Percentiles rank a stretch among this genome's conserved stretches.
Conservation (phyloP, 2,329 filamentous ascomycete genomes). For the Ceratocystis diversiconidia region DNA sequence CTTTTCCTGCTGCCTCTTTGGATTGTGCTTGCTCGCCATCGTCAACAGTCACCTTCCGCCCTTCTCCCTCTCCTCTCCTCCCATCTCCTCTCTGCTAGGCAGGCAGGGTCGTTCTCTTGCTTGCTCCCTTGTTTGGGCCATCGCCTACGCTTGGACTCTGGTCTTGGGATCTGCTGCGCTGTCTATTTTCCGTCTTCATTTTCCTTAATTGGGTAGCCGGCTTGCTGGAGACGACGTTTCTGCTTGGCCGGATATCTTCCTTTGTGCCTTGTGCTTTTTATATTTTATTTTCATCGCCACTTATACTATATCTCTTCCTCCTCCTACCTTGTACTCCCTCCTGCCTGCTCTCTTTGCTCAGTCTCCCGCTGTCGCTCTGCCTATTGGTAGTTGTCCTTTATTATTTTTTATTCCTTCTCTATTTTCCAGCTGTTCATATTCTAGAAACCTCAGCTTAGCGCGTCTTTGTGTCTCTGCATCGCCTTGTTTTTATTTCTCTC, state of each 20-base stretch:
- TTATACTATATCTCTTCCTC: background rate
- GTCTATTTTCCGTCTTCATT: background rate
- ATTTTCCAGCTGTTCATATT: constrained; percentile 13
- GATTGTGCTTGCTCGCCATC: too few species aligned
- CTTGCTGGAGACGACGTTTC: constrained; percentile 2
- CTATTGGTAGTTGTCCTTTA: background rate
- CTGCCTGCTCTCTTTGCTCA: too few species aligned
- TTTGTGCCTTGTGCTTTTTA: background rate
- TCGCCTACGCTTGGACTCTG: constrained; percentile 1
- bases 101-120: background rate
- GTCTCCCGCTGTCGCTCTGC: background rate
- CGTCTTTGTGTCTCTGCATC: constrained; percentile 13
- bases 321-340: background rate
- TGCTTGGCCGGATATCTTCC: background rate
- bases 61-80: background rate
- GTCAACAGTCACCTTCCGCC: too few species aligned
- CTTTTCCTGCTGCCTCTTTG: too few species aligned
- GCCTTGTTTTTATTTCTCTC: constrained; percentile 8
- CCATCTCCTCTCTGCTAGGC: background rate
- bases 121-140: background rate
- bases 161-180: background rate
- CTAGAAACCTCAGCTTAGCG: constrained; percentile 14
- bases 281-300: background rate
- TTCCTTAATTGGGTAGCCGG: constrained; percentile 4
- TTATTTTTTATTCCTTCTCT: constrained; percentile 13